Conservation (phyloP, 1,284 basidiomycete species). For the Tylopilus orsonianus region DNA sequence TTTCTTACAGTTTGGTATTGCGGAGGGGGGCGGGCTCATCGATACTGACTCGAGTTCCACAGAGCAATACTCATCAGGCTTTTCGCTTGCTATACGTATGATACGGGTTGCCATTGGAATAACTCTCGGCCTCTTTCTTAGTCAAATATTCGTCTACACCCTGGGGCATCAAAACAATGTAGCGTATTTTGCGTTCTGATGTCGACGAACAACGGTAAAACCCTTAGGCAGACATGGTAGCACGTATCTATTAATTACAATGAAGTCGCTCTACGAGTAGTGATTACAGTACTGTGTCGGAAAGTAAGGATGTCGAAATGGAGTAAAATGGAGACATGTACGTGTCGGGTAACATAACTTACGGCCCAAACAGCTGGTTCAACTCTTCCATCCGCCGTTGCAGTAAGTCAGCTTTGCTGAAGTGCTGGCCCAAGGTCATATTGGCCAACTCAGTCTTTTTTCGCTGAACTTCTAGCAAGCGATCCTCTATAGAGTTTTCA, state of each 20-base stretch:
- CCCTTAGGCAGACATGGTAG: not conserved
- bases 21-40: constrained; percentile 80
- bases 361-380: constrained; percentile 61
- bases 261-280: constrained; percentile 31
- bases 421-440: constrained; percentile 80
- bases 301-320: constrained; percentile 23
- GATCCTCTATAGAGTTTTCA: constrained; percentile 89
- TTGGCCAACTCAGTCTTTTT: constrained; percentile 94
- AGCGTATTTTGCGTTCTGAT: constrained; percentile 75
- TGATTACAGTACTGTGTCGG: constrained; percentile 29
- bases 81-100: constrained; percentile 72
- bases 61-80: constrained; percentile 63
- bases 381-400: constrained; percentile 84
- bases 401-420: constrained; percentile 81
- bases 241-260: constrained; percentile 37
- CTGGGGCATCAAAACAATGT: constrained; percentile 73
- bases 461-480: constrained; percentile 85
- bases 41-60: constrained; percentile 64
- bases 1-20: constrained; percentile 69
- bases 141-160: constrained; percentile 76
- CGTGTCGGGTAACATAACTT: constrained; percentile 27
- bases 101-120: constrained; percentile 86
- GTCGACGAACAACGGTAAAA: not conserved
- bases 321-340: constrained; percentile 12
- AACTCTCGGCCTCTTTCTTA: constrained; percentile 79